A percentile compares a stretch with the other conserved stretches of the same genome.
phyloP scores from a whole-genome alignment of 1,284 basidiomycete species.

The Apiotrichum gracile region DNA sequence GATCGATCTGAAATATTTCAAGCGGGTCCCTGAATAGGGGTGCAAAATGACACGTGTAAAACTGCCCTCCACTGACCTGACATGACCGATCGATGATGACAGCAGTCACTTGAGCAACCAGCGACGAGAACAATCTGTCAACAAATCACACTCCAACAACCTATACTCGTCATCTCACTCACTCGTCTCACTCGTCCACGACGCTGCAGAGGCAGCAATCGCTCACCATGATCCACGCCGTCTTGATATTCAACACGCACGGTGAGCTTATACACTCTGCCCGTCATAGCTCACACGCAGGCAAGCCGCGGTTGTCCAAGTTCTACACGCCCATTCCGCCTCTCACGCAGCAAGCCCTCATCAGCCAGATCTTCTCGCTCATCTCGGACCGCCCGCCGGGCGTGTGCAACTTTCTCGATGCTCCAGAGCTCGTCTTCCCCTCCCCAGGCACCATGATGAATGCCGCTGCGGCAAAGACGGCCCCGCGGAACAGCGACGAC shows the following conservation, averaged over 20 bases:
- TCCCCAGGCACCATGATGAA: slow-evolving; percentile 16
- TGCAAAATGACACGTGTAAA: slow-evolving; percentile 1
- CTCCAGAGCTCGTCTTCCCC: slow-evolving; percentile 63
- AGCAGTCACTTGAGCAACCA: not conserved
- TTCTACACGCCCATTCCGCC: slow-evolving; percentile 87
- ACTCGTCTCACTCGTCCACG: not conserved
- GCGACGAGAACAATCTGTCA: too few species aligned
- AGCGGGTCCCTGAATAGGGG: not conserved
- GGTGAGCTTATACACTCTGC: slow-evolving; percentile 48
- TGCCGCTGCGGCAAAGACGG: not conserved
- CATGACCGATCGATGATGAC: not conserved
- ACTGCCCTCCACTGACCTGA: not conserved
- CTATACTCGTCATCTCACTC: not conserved
- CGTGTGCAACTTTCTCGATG: slow-evolving; percentile 88
- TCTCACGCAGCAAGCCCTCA: slow-evolving; percentile 59
- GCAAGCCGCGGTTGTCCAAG: slow-evolving; percentile 86
- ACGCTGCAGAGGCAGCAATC: too few species aligned
- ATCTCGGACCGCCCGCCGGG: slow-evolving; percentile 68
- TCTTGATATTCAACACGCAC: slow-evolving; percentile 61
- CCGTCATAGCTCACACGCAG: slow-evolving; percentile 65
- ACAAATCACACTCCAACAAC: not conserved
- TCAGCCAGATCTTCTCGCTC: slow-evolving; percentile 78
- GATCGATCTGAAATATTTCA: not conserved
- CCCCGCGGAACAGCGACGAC: slow-evolving; percentile 29
- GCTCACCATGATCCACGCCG: slow-evolving; percentile 73